phyloP scores from a whole-genome alignment of 129 eudicot genomes.

The Arctium minus region DNA sequence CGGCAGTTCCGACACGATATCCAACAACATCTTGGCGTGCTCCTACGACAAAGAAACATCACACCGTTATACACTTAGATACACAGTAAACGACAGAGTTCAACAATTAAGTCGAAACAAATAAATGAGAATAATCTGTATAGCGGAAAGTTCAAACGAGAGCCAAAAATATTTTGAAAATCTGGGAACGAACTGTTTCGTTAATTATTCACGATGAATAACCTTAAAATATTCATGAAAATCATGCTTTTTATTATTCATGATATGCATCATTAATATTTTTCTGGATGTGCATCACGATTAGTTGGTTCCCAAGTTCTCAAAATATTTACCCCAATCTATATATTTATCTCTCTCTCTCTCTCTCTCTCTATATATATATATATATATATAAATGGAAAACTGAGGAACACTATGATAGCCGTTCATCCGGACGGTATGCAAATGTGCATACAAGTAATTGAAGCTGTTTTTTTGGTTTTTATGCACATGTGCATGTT shows the following conservation, averaged over 20 bases:
- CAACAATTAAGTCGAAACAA: neutral
- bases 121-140: neutral
- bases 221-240: no score
- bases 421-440: neutral
- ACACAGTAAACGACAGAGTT: neutral
- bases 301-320: neutral
- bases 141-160: neutral
- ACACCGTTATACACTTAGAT: neutral
- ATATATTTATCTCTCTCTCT: no score
- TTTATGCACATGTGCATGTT: neutral
- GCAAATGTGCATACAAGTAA: neutral
- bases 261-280: no score
- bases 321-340: neutral
- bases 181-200: neutral
- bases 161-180: neutral
- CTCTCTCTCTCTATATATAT: no score
- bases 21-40: constrained; percentile 66
- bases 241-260: no score
- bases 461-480: no score
- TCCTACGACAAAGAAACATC: constrained; percentile 45
- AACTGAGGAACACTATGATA: neutral
- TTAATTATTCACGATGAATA: no score
- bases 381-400: neutral
- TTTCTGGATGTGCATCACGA: neutral
- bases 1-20: constrained; percentile 62